A percentile compares a stretch with the other conserved stretches of the same genome.
These are phyloP conservation scores for Dactylonectria macrodidyma DNA, from an alignment of 2,329 filamentous ascomycete species.

Conservation along the genomic window DNA sequence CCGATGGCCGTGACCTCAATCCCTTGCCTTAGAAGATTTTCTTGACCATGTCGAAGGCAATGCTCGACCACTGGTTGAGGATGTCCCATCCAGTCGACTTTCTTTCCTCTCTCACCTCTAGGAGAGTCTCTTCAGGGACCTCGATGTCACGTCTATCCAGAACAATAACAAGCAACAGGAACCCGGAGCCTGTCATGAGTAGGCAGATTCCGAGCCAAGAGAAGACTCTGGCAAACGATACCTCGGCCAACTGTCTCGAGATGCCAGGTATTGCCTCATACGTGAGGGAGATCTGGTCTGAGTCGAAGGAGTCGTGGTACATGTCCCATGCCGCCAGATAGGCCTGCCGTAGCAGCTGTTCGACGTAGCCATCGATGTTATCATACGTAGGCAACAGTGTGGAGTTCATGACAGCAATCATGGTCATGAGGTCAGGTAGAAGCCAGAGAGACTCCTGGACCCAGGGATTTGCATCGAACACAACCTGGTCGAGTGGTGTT, in stretches of 20 bases:
- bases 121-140: no score
- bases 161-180: not conserved
- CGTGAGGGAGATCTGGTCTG: not conserved
- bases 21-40: no score
- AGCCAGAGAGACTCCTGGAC: constrained; percentile 10
- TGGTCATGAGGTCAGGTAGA: constrained; percentile 12
- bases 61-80: no score
- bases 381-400: constrained; percentile 10
- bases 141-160: no score
- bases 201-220: not conserved
- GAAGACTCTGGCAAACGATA: not conserved
- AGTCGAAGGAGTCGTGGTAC: not conserved
- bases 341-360: not conserved
- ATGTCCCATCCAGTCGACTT: no score
- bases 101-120: no score
- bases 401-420: constrained; percentile 11
- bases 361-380: not conserved
- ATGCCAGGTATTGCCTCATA: not conserved
- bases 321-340: not conserved
- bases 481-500: not conserved
- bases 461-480: not conserved
- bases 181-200: not conserved
- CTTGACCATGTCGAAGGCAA: no score
- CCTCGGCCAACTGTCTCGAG: not conserved
- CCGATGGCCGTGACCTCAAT: no score